Evolutionary conservation across 192 early-diverging fungal genomes (phyloP).

Genomic region (Coemansia sp.): DNA sequence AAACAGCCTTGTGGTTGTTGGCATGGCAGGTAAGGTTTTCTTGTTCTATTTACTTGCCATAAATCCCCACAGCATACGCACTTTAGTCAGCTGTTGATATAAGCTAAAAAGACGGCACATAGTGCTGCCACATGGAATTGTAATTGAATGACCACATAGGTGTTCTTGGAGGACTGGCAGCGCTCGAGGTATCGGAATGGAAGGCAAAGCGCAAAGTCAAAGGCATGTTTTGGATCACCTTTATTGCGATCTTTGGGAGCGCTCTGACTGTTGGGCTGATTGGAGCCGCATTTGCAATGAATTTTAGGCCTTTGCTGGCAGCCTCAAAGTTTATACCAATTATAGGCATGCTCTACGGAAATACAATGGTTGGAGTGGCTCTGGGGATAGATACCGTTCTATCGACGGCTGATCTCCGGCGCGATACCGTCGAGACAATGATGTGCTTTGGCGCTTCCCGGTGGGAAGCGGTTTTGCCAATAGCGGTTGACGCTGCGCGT

Average conservation of each 20-base stretch:
- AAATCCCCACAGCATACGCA: not conserved
- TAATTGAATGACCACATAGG: conserved; percentile 14
- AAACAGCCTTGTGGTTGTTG: conserved; percentile 58
- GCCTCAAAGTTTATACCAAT: conserved; percentile 80
- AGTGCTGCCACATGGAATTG: not conserved
- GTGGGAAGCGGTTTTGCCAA: conserved; percentile 80
- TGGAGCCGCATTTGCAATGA: conserved; percentile 63
- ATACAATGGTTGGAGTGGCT: conserved; percentile 71
- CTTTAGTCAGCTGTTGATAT: too few species aligned
- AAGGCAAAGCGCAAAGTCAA: conserved; percentile 67
- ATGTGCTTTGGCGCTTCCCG: conserved; percentile 78
- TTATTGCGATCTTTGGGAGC: conserved; percentile 51
- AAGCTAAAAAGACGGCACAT: too few species aligned
- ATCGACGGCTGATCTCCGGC: conserved; percentile 55
- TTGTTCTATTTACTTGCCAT: not conserved
- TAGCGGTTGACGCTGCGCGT: conserved; percentile 71
- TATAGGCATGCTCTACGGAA: conserved; percentile 84
- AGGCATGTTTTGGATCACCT: conserved; percentile 69
- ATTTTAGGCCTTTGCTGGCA: conserved; percentile 63
- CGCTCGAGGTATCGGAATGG: conserved; percentile 49
- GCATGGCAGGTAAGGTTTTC: conserved; percentile 53
- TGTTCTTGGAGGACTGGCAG: conserved; percentile 45
- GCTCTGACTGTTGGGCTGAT: conserved; percentile 23
- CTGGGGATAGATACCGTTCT: conserved; percentile 65
- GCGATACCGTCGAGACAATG: conserved; percentile 56